phyloP scores from a whole-genome alignment of 352 stramenopile genomes.

The Phytophthora capsici region DNA sequence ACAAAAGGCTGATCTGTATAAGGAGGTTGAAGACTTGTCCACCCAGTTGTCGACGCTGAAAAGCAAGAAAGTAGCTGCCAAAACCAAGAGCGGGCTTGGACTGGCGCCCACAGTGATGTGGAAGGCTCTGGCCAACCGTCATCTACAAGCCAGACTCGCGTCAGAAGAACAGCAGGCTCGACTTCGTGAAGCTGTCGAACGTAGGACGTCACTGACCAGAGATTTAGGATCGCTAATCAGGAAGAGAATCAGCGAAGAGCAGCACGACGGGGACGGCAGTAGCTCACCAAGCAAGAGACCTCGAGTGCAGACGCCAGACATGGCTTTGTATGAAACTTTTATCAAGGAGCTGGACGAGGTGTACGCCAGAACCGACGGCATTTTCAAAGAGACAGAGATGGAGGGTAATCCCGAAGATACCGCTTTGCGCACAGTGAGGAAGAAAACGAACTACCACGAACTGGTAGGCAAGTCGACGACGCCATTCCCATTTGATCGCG shows the following conservation, averaged over 20 bases:
- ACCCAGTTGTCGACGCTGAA: conserved; percentile 11
- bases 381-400: conserved; percentile 10
- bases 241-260: conserved; percentile 31
- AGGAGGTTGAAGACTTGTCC: conserved; percentile 27
- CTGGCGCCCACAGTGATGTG: conserved; percentile 13
- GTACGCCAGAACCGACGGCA: conserved; percentile 28
- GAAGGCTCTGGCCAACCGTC: conserved; percentile 27
- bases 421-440: not conserved
- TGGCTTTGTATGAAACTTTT: conserved; percentile 28
- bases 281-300: conserved; percentile 8
- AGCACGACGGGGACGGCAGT: not conserved
- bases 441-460: conserved; percentile 20
- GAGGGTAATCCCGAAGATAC: not conserved
- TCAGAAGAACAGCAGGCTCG: conserved; percentile 26
- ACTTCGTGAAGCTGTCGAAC: conserved; percentile 26
- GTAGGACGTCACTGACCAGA: conserved; percentile 17
- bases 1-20: conserved; percentile 15
- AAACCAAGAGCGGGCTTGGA: conserved; percentile 1
- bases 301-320: conserved; percentile 19
- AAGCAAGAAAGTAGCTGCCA: conserved; percentile 5
- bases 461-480: conserved; percentile 19
- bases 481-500: conserved; percentile 28
- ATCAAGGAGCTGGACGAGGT: conserved; percentile 35
- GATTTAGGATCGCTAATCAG: conserved; percentile 20
- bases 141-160: conserved; percentile 23